phyloP scores from a whole-genome alignment of 2,329 filamentous ascomycete species.

The Cryphonectria naterciae region DNA sequence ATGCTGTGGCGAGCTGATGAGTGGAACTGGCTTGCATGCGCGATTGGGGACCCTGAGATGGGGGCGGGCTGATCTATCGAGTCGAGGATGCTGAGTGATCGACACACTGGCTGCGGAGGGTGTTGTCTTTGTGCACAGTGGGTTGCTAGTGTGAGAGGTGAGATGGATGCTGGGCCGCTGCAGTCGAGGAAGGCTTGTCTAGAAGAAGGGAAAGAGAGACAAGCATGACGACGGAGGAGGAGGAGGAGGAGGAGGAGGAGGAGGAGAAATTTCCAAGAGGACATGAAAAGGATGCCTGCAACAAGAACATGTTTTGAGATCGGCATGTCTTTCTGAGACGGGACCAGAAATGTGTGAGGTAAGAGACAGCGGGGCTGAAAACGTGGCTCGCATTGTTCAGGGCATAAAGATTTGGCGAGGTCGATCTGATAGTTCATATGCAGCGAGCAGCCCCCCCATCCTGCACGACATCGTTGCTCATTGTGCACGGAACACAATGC shows the following conservation, averaged over 20 bases:
- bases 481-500: background rate
- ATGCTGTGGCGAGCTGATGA: slow-evolving; percentile 56
- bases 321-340: background rate
- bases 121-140: background rate
- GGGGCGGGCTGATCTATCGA: slow-evolving; percentile 61
- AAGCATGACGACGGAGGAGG: slow-evolving; percentile 56
- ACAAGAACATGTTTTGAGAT: background rate
- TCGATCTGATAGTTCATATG: background rate
- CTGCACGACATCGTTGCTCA: background rate
- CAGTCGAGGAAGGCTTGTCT: slow-evolving; percentile 55
- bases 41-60: slow-evolving; percentile 54
- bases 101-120: background rate
- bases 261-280: background rate
- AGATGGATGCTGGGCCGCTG: slow-evolving; percentile 44
- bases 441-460: background rate
- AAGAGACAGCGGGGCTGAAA: background rate
- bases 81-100: slow-evolving; percentile 49
- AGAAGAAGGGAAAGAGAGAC: slow-evolving; percentile 49
- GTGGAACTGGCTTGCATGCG: slow-evolving; percentile 59
- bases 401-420: background rate
- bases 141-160: background rate
- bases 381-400: background rate
- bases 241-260: slow-evolving; percentile 43
- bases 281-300: background rate
- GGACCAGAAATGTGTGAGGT: background rate